These are phyloP conservation scores for Petrea volubilis DNA, from an alignment of 257 asterid species.

Conservation along the genomic window DNA sequence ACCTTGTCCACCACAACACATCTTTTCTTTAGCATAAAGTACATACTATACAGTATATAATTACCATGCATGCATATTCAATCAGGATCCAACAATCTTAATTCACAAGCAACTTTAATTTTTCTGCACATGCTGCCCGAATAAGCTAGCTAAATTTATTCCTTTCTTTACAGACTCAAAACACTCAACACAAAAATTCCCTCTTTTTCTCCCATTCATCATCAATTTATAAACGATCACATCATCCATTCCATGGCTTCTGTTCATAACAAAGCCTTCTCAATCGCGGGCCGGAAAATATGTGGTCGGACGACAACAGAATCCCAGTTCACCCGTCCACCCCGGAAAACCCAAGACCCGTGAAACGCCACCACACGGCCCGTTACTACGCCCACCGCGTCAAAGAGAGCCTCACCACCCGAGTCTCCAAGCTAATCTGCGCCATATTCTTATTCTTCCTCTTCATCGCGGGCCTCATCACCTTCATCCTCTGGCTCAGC, in stretches of 20 bases:
- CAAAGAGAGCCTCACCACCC: conserved; percentile 70
- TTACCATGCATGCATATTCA: conserved; percentile 1
- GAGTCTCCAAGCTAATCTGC: conserved; percentile 74
- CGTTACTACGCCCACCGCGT: conserved; percentile 82
- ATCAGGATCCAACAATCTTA: conserved; percentile 9
- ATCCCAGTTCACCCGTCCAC: too few species aligned
- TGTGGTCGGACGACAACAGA: too few species aligned
- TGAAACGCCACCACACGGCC: conserved; percentile 69
- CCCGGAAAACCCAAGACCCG: conserved; percentile 22
- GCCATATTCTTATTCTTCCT: conserved; percentile 60
- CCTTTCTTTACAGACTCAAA: conserved; percentile 48
- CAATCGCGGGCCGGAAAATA: not conserved
- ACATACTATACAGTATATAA: not conserved
- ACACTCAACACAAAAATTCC: conserved; percentile 25
- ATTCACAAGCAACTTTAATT: conserved; percentile 31
- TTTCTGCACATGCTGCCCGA: not conserved
- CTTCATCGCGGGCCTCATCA: conserved; percentile 56
- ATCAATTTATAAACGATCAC: not conserved
- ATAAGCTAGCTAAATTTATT: conserved; percentile 17
- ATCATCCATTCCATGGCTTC: not conserved
- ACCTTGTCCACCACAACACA: conserved; percentile 23
- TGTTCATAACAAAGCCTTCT: not conserved
- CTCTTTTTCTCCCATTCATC: conserved; percentile 3
- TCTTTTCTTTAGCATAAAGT: not conserved
- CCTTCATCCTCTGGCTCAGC: conserved; percentile 87